Conservation (phyloP, 2,329 filamentous ascomycete genomes). For the Paraphoma sp. region DNA sequence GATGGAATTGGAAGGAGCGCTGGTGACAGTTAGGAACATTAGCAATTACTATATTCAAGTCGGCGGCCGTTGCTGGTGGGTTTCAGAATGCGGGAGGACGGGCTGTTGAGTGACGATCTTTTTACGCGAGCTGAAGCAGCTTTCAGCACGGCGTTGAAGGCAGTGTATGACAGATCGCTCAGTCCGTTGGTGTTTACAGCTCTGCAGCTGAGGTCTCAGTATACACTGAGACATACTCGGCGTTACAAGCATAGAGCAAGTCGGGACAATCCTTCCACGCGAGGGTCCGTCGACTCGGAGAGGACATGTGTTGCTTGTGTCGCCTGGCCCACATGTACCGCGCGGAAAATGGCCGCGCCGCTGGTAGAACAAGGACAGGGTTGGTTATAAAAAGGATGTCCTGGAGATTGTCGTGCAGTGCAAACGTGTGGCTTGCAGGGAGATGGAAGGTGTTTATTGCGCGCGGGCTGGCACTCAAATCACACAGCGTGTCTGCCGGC, state of each 20-base stretch:
- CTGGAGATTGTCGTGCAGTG: constrained; percentile 21
- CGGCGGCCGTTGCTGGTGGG: constrained; percentile 9
- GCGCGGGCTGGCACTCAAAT: constrained; percentile 1
- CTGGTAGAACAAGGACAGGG: constrained; percentile 24
- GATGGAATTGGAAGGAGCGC: not conserved
- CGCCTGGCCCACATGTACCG: constrained; percentile 22
- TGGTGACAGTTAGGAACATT: not conserved
- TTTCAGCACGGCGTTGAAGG: not conserved
- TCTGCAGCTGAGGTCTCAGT: not conserved
- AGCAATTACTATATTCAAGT: constrained; percentile 23
- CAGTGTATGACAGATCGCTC: not conserved
- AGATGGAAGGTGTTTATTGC: constrained; percentile 20
- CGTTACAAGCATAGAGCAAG: not conserved
- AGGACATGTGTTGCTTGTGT: constrained; percentile 32
- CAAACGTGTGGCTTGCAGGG: constrained; percentile 31
- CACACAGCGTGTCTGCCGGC: constrained; percentile 8
- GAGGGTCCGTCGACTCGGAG: constrained; percentile 18
- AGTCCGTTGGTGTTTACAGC: not conserved
- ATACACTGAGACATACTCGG: constrained; percentile 1
- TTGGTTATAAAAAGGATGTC: constrained; percentile 30
- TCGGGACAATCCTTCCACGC: constrained; percentile 6
- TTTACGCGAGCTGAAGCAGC: not conserved
- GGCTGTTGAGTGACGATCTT: not conserved
- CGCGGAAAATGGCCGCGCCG: constrained; percentile 17
- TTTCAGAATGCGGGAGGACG: constrained; percentile 15